Conservation (phyloP, 306 rosid genomes). For the Fragaria vesca region DNA sequence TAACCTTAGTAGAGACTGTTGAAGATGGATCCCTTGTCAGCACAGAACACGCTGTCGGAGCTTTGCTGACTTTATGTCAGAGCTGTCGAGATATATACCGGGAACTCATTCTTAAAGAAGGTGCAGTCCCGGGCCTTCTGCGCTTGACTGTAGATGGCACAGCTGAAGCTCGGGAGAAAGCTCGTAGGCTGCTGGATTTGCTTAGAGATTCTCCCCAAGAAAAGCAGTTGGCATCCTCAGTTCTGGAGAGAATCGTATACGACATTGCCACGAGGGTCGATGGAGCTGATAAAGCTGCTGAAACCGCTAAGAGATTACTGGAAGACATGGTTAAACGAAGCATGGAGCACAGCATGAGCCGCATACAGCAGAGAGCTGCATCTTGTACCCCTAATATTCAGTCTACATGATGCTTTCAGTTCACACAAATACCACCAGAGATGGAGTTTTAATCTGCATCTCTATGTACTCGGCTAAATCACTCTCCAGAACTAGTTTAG, state of each 20-base stretch:
- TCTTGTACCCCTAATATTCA: constrained; percentile 49
- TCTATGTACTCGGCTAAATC: constrained; percentile 32
- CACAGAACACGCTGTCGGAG: constrained; percentile 82
- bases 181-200: constrained; percentile 67
- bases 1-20: constrained; percentile 76
- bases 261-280: constrained; percentile 75
- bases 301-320: constrained; percentile 64
- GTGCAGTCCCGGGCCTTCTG: constrained; percentile 86
- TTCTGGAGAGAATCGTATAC: constrained; percentile 68
- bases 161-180: constrained; percentile 64
- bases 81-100: constrained; percentile 81
- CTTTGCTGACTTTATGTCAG: constrained; percentile 60
- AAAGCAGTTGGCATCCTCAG: constrained; percentile 55
- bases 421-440: constrained; percentile 5
- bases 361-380: constrained; percentile 49
- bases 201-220: constrained; percentile 77
- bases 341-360: constrained; percentile 61
- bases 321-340: constrained; percentile 86
- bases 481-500: constrained; percentile 29
- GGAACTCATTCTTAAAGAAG: constrained; percentile 77
- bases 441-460: constrained; percentile 42
- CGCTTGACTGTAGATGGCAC: constrained; percentile 84
- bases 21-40: constrained; percentile 86
- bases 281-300: constrained; percentile 79
- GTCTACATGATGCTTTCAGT: constrained; percentile 30